Base-by-base conservation (phyloP, 164 flowering plant genomes). In the Tetracentron sinense region DNA sequence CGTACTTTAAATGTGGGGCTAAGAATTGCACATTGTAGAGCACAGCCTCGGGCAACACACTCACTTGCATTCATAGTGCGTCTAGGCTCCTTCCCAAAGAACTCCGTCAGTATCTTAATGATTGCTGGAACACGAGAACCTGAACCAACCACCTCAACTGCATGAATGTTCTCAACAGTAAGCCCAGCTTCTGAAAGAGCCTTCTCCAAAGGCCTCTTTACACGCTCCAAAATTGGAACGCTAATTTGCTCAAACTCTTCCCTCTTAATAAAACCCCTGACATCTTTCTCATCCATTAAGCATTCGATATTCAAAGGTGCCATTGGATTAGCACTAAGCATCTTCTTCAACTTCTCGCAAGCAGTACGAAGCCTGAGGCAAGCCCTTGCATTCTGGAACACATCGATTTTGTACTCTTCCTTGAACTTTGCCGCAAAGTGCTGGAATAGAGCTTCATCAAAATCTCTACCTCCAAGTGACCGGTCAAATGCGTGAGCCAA, bases 61-160 rank as follows among this genome's bases (percentile, higher is more conserved):
- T 92, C 97, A 72, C 96, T 92, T 14, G 97, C 97, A 81, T 92
- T 92, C 96, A 89, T 89, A 3, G 97, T 92, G 0, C 96, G 85
- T 70, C 96, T 83, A 1, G 95, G 96, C 65, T 89, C 97, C 77
- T 91, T 91, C 33, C 88, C 88, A 56, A 91, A 92, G 62, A 87
- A 83, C 42, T 89, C 97, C 0, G 88, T 80, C 74, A 92, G 57
- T 22, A 89, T 92, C 77, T 65, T 92, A 6, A 85, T 71, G 21
- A 92, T 65, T 3, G 97, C 97, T 56, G 97, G 97, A 60, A 92
- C 83, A 49, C 97, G 88, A 46, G 97, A 92, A 0, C 82, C 92
- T 42, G 96, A 89, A 46, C 97, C 96, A 67, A 91, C 92, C 46
- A 91, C 90, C 79, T 91, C 97, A 52, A 89, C 97, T 17, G 83